Evolutionary conservation across 768 basidiomycete species (phyloP).

Genomic region (Termitomyces sp.): DNA sequence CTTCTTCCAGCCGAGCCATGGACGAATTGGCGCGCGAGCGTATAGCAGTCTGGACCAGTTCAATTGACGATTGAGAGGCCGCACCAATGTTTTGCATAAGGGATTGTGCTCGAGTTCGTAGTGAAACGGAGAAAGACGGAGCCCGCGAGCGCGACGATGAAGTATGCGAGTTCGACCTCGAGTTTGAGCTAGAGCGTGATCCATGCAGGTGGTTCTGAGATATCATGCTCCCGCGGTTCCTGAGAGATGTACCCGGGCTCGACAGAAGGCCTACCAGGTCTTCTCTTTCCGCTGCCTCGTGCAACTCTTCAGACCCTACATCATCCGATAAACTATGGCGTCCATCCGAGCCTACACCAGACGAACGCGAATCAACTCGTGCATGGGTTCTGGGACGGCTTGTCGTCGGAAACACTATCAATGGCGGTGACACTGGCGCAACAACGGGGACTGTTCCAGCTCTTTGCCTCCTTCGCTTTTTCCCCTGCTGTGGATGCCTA

Average conservation of each 20-base stretch:
- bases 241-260: conserved; percentile 45
- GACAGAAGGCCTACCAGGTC: conserved; percentile 56
- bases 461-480: conserved; percentile 23
- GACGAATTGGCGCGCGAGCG: conserved; percentile 61
- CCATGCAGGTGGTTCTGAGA: conserved; percentile 25
- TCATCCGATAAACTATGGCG: conserved; percentile 29
- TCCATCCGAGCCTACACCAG: conserved; percentile 10
- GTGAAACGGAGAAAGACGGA: conserved; percentile 37
- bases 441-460: conserved; percentile 30
- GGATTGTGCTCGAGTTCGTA: conserved; percentile 63
- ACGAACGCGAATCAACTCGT: conserved; percentile 15
- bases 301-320: conserved; percentile 45
- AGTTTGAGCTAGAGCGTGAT: conserved; percentile 28
- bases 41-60: conserved; percentile 42
- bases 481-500: conserved; percentile 29
- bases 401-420: conserved; percentile 23
- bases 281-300: conserved; percentile 59
- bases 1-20: conserved; percentile 64
- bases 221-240: conserved; percentile 32
- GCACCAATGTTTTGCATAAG: conserved; percentile 60
- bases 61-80: conserved; percentile 57
- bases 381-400: conserved; percentile 12
- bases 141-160: conserved; percentile 41
- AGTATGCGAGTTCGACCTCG: conserved; percentile 27
- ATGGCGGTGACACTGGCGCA: conserved; percentile 16